Base-by-base conservation (phyloP, 805 yeast genomes). In the Candida endomychidarum region DNA sequence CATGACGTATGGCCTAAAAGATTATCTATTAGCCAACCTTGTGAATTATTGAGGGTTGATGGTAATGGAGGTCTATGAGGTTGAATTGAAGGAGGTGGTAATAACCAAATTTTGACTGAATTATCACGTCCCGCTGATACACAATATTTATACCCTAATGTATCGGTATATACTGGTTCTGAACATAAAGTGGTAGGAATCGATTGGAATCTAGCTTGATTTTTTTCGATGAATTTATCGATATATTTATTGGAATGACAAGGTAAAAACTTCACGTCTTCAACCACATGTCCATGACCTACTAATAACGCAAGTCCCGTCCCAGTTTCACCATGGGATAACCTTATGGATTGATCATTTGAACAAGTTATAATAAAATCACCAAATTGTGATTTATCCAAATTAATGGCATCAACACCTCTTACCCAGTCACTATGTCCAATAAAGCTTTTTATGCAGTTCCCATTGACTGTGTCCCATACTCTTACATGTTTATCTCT, bases 351-450 rank as follows among this genome's bases (percentile, higher is more conserved):
- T 42, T 83, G 86, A 58, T 88, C 96, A 51, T 83, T 83, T 3
- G 95, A 85, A 25, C 89, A 84, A 1, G 90, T 80, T 15, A 87
- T 44, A 3, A 86, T 43, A 47, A 74, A 84, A 33, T 78, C 81
- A 2, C 82, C 83, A 30, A 64, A 63, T 5, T 25, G 34, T 3
- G 44, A 20, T 24, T 47, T 43, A n/a, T 5, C 7, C 19, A 31
- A 14, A 35, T 49, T 44, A 0, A 54, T 58, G 8, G 56, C 65
- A 46, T 81, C 87, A 2, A 88, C 48, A 8, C 77, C 68, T 42
- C 96, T 67, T 3, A 88, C 88, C 97, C 97, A 90, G 48, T 88
- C 96, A 8, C 86, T 75, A 60, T 90, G 97, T 1, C 90, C 91
- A 11, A 75, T 70, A 41, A 88, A 77, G 0, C 86, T 77, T 44